Percentiles rank a stretch among this genome's conserved stretches.
phyloP scores from a whole-genome alignment of 495 filamentous ascomycete genomes.

The Penicillium pulvis region DNA sequence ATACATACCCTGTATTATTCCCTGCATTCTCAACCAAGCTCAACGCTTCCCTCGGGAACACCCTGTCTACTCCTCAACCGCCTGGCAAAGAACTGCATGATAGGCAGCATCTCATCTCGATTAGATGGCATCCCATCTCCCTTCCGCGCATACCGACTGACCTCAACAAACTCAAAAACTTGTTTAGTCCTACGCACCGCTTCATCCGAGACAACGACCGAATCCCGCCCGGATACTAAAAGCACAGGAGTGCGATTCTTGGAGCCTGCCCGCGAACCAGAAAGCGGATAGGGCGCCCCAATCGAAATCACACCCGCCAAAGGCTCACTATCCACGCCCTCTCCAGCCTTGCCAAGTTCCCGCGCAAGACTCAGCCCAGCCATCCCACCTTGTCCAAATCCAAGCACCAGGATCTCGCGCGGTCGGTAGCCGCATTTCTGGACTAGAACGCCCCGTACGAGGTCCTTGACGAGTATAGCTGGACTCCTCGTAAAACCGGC shows the following conservation, averaged over 20 bases:
- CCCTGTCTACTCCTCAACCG: slow-evolving; percentile 67
- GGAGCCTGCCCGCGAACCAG: slow-evolving; percentile 37
- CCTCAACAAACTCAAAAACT: slow-evolving; percentile 71
- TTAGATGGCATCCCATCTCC: slow-evolving; percentile 84
- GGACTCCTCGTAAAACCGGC: slow-evolving; percentile 67
- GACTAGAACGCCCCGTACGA: slow-evolving; percentile 64
- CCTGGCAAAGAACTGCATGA: slow-evolving; percentile 90
- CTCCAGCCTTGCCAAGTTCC: slow-evolving; percentile 25
- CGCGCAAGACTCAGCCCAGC: slow-evolving; percentile 63
- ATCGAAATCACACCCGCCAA: slow-evolving; percentile 72
- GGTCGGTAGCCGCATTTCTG: slow-evolving; percentile 68
- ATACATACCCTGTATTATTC: not conserved
- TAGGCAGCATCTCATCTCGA: slow-evolving; percentile 84
- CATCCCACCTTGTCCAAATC: slow-evolving; percentile 88
- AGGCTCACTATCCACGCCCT: slow-evolving; percentile 30
- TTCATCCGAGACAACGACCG: slow-evolving; percentile 61
- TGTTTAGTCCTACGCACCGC: slow-evolving; percentile 63
- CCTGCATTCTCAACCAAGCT: slow-evolving; percentile 36
- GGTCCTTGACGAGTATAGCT: slow-evolving; percentile 49
- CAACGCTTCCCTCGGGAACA: slow-evolving; percentile 61
- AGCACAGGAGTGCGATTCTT: slow-evolving; percentile 72
- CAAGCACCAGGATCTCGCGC: slow-evolving; percentile 74
- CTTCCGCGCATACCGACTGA: slow-evolving; percentile 70
- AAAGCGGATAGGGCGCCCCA: slow-evolving; percentile 68
- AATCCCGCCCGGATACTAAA: slow-evolving; percentile 66